Percentiles rank a stretch among this genome's conserved stretches.
These are phyloP conservation scores for Diutina sp. DNA, from an alignment of 1,139 yeast genomes.

Conservation along the genomic window DNA sequence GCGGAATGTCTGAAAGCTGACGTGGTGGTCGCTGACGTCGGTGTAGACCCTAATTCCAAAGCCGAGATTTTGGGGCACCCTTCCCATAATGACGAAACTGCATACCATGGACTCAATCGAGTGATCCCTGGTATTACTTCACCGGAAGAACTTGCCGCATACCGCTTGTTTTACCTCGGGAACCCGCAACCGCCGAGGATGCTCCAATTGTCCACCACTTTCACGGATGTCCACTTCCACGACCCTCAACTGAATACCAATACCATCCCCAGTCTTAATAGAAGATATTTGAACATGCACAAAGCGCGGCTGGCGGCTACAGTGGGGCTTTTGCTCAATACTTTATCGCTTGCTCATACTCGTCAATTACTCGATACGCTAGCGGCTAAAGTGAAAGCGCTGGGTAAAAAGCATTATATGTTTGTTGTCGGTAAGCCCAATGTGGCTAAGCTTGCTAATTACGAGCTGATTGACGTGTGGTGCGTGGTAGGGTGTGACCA, in stretches of 20 bases:
- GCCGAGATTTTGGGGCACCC: conserved; percentile 27
- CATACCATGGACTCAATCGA: neutral
- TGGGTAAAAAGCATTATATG: conserved; percentile 84
- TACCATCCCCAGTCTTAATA: conserved; percentile 68
- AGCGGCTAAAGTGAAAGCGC: conserved; percentile 44
- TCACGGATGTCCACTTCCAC: conserved; percentile 36
- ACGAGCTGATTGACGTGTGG: conserved; percentile 88
- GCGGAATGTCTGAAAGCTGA: conserved; percentile 18
- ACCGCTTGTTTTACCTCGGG: conserved; percentile 55
- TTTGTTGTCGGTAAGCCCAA: conserved; percentile 99
- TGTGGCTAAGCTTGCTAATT: conserved; percentile 91
- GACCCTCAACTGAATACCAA: conserved; percentile 34
- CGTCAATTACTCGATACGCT: conserved; percentile 49
- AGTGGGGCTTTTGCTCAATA: conserved; percentile 80
- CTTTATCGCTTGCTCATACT: conserved; percentile 68
- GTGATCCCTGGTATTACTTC: conserved; percentile 4
- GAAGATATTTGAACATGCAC: conserved; percentile 77
- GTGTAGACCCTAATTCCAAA: conserved; percentile 13
- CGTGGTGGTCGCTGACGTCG: conserved; percentile 39
- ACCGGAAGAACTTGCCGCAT: conserved; percentile 16
- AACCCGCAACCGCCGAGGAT: conserved; percentile 70
- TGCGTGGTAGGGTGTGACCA: conserved; percentile 90
- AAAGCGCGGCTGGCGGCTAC: conserved; percentile 86
- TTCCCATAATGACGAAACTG: no score
- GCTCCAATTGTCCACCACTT: conserved; percentile 61